Conservation (phyloP, 805 yeast genomes). For the Metschnikowia continentalis region DNA sequence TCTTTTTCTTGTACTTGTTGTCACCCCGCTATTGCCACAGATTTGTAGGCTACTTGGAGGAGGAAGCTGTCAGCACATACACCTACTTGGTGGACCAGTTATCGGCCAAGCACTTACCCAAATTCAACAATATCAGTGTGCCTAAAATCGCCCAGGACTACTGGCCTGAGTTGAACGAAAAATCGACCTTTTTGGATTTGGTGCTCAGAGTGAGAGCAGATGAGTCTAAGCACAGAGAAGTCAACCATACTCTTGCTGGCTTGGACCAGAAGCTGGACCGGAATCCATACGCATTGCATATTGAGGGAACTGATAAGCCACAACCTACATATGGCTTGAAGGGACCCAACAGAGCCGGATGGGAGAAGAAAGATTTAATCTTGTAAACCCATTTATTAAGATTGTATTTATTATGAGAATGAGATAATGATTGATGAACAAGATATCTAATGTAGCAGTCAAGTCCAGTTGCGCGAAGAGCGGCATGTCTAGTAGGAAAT, state of each 20-base stretch:
- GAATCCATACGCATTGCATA: conserved; percentile 58
- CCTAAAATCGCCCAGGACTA: conserved; percentile 62
- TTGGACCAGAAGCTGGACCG: conserved; percentile 50
- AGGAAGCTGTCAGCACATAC: conserved; percentile 70
- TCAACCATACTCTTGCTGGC: conserved; percentile 72
- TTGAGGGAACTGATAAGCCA: conserved; percentile 30
- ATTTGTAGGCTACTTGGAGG: conserved; percentile 75
- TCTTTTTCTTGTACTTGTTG: conserved; percentile 55
- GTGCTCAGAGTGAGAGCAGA: conserved; percentile 65
- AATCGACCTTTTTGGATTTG: conserved; percentile 55
- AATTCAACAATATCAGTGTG: conserved; percentile 40
- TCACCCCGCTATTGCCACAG: conserved; percentile 66
- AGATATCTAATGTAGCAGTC: neutral
- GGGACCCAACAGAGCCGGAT: conserved; percentile 31
- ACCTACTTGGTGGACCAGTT: conserved; percentile 54
- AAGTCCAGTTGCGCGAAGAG: neutral
- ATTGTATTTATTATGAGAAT: neutral
- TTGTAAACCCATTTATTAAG: conserved; percentile 9
- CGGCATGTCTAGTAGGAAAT: neutral
- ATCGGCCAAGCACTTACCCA: conserved; percentile 48
- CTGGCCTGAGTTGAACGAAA: conserved; percentile 52
- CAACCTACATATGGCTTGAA: conserved; percentile 39
- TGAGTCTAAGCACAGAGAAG: conserved; percentile 77
- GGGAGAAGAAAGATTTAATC: conserved; percentile 39
- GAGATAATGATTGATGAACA: neutral